Conservation (phyloP, 257 asterid species). For the Przewalskia tangutica region DNA sequence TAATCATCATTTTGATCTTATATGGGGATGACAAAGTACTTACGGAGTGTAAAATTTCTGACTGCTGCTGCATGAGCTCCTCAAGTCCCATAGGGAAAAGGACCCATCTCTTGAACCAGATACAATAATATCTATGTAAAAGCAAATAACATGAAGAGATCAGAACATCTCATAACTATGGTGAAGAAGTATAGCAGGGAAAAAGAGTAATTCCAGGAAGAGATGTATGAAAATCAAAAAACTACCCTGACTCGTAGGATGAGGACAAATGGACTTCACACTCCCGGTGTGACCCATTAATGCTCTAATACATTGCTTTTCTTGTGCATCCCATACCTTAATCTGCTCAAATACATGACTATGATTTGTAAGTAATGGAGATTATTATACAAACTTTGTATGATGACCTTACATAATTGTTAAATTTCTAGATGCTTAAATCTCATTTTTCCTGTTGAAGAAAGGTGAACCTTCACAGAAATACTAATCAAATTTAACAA, state of each 20-base stretch:
- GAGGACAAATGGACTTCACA: conserved; percentile 67
- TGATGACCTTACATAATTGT: neutral
- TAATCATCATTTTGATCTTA: neutral
- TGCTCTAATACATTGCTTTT: conserved; percentile 49
- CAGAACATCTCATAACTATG: neutral
- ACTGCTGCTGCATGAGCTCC: conserved; percentile 33
- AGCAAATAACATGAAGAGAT: neutral
- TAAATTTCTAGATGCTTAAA: neutral
- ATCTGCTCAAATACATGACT: conserved; percentile 28
- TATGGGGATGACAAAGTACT: conserved; percentile 16
- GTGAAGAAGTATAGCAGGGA: neutral
- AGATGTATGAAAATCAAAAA: neutral
- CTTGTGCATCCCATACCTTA: conserved; percentile 71
- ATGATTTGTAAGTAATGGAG: neutral
- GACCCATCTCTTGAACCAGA: conserved; percentile 97
- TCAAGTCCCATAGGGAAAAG: conserved; percentile 82
- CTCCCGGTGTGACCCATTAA: conserved; percentile 81
- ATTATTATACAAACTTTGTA: neutral
- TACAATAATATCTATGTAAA: conserved; percentile 45
- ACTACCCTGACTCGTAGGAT: conserved; percentile 72
- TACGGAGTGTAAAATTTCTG: conserved; percentile 35
- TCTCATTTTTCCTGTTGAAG: neutral
- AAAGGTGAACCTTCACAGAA: neutral
- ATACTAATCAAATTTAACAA: neutral
- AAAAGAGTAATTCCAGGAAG: neutral